Base-by-base conservation (phyloP, 306 rosid species). In the Betula pendula region DNA sequence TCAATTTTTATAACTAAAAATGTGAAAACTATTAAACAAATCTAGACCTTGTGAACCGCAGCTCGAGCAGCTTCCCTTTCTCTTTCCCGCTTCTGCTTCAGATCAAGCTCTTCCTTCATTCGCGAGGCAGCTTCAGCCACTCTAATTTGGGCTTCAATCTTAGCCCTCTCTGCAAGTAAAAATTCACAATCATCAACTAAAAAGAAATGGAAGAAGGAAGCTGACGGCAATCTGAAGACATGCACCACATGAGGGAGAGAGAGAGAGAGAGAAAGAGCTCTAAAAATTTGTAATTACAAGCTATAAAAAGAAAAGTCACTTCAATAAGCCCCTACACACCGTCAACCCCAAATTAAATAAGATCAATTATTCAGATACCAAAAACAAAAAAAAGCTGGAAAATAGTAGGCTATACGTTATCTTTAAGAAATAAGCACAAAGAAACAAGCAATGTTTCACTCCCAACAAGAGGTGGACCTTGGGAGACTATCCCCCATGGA, bases 51-150 rank as follows among this genome's bases (percentile, higher is more conserved):
- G 47, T 87, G 90, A 29, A 95, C 80, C 7, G 90, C 94, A 68
- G 52, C 76, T 15, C 97, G 91, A 25, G 97, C 97, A 44, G 94
- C 98, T 83, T 91, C 94, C 83, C 99, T 92, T 56, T 96, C 93
- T 79, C 81, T 88, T 80, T 89, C 87, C 63, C 89, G 80, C 16
- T 69, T 96, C 72, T 77, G 85, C 86, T 87, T 87, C 71, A 38
- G 51, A 78, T 87, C 92, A 40, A 79, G 87, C 79, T 87, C 91
- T 0, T 80, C 88, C 84, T 75, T 92, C 77, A 40, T 38, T 77
- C 75, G 83, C 48, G 86, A 85, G 17, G 93, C 92, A 73, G 84
- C 89, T 82, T 92, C 90, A 69, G 96, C 91, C 59, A 81, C 88
- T 87, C 82, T 86, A 27, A 92, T 85, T 88, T 89, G 89, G 3